Evolutionary conservation across 768 basidiomycete genomes (phyloP).

Genomic region (Stropharia rugosoannulata): DNA sequence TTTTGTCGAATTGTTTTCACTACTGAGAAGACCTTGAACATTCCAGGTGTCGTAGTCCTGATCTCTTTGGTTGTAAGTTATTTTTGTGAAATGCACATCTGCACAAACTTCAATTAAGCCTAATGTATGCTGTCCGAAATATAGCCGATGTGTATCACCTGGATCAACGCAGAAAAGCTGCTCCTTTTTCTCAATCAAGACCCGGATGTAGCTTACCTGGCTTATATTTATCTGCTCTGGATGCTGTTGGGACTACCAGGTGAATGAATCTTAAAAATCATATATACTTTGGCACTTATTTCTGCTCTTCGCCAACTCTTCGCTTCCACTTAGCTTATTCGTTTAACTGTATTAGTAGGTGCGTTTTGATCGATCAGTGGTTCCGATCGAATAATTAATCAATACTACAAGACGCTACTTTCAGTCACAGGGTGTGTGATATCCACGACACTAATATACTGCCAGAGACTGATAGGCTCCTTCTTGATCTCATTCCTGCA

Average conservation of each 20-base stretch:
- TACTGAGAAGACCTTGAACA: neutral
- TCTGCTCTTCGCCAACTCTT: neutral
- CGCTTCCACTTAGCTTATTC: slow-evolving; percentile 38
- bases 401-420: slow-evolving; percentile 57
- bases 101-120: no score
- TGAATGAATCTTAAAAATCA: neutral
- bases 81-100: no score
- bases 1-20: neutral
- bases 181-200: slow-evolving; percentile 78
- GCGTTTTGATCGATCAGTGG: slow-evolving; percentile 1
- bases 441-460: neutral
- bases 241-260: slow-evolving; percentile 77
- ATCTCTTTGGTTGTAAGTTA: no score
- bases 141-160: slow-evolving; percentile 61
- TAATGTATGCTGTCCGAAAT: neutral
- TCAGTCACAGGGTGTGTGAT: slow-evolving; percentile 69
- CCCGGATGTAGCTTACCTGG: slow-evolving; percentile 78
- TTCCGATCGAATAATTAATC: neutral
- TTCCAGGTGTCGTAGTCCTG: neutral
- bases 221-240: slow-evolving; percentile 74
- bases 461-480: no score
- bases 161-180: slow-evolving; percentile 82
- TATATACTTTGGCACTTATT: neutral
- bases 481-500: neutral
- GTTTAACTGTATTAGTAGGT: slow-evolving; percentile 49